A percentile compares a stretch with the other conserved stretches of the same genome.
phyloP scores from a whole-genome alignment of 164 flowering plant genomes.

The Akebia trifoliata region DNA sequence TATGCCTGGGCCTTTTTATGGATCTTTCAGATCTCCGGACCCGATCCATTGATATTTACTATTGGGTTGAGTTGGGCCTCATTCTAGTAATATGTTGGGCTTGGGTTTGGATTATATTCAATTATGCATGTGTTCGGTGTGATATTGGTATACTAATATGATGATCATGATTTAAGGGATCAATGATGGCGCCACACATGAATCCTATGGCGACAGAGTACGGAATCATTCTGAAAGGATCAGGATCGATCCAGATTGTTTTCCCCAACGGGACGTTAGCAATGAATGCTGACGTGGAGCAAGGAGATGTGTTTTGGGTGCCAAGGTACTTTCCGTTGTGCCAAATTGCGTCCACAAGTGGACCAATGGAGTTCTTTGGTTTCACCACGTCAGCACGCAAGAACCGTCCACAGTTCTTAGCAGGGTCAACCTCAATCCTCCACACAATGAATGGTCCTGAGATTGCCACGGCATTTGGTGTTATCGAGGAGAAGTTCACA shows the following conservation, averaged over 20 bases:
- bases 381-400: constrained; percentile 76
- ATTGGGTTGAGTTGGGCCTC: too few relatives aligned
- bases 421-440: constrained; percentile 58
- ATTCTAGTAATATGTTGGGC: too few relatives aligned
- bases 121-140: too few relatives aligned
- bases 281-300: constrained; percentile 45
- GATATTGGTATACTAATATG: too few relatives aligned
- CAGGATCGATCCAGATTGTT: constrained; percentile 64
- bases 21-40: too few relatives aligned
- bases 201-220: constrained; percentile 88
- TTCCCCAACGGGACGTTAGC: constrained; percentile 78
- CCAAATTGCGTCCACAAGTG: constrained; percentile 69
- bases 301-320: constrained; percentile 79
- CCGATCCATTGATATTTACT: too few relatives aligned
- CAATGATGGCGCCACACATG: constrained; percentile 97
- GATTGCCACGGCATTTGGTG: constrained; percentile 62
- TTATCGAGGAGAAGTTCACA: constrained; percentile 26
- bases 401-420: constrained; percentile 81
- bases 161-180: constrained; percentile 42
- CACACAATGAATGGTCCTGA: constrained; percentile 47
- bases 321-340: constrained; percentile 92
- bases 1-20: too few relatives aligned
- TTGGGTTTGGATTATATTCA: too few relatives aligned
- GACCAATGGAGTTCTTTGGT: constrained; percentile 86
- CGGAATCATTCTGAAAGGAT: constrained; percentile 65